Conservation (phyloP, 257 asterid species). For the Przewalskia tangutica region DNA sequence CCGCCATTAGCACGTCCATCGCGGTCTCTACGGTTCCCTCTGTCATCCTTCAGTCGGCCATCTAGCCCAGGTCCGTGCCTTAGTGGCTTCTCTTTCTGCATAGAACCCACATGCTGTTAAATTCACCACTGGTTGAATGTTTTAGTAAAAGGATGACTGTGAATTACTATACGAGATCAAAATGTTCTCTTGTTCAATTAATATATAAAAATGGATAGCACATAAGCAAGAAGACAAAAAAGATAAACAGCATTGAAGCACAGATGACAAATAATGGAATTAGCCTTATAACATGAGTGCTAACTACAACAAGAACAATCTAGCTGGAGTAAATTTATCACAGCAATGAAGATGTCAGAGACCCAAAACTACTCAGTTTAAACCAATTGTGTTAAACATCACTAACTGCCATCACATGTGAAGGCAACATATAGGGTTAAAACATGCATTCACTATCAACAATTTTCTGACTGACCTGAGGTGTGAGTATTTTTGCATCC, state of each 20-base stretch:
- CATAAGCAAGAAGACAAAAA: neutral
- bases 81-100: slow-evolving; percentile 72
- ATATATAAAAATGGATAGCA: neutral
- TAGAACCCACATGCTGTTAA: slow-evolving; percentile 1
- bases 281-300: neutral
- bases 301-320: neutral
- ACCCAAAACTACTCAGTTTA: neutral
- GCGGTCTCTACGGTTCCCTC: slow-evolving; percentile 67
- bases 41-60: slow-evolving; percentile 64
- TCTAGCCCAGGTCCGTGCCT: slow-evolving; percentile 69
- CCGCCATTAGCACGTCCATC: slow-evolving; percentile 49
- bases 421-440: neutral
- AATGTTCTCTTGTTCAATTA: neutral
- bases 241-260: neutral
- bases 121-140: neutral
- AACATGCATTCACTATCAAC: neutral
- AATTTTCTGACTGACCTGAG: neutral
- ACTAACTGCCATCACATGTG: neutral
- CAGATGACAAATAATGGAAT: neutral
- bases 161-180: neutral
- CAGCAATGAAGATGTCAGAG: neutral
- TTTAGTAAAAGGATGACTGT: neutral
- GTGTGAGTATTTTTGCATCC: neutral
- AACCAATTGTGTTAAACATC: neutral
- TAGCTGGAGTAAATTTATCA: neutral